phyloP scores from a whole-genome alignment of 371 early-diverging fungal species.

The Basidiobolus meristosporus region DNA sequence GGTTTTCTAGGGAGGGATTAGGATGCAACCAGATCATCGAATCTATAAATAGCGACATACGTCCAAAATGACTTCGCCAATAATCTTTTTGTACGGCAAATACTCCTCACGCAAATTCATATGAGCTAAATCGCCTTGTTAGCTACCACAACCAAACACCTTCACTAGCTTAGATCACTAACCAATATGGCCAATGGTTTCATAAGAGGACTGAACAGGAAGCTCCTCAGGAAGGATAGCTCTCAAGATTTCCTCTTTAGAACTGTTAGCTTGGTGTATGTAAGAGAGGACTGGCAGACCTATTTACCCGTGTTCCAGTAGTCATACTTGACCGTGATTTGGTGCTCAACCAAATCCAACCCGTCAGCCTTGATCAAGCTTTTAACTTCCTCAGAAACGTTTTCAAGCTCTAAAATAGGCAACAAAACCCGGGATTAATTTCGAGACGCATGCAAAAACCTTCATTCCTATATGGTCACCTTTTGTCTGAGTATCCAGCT shows the following conservation, averaged over 20 bases:
- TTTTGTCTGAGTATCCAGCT: constrained; percentile 12
- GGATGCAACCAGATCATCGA: neutral
- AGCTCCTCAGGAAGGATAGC: constrained; percentile 74
- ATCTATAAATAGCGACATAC: constrained; percentile 14
- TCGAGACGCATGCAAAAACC: too few relatives aligned
- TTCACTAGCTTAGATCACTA: constrained; percentile 1
- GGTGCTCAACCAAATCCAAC: constrained; percentile 20
- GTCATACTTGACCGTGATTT: constrained; percentile 41
- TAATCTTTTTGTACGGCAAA: constrained; percentile 70
- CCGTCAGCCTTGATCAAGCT: constrained; percentile 23
- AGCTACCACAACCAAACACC: neutral
- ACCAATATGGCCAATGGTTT: constrained; percentile 92
- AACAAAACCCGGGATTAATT: too few relatives aligned
- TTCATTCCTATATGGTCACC: neutral
- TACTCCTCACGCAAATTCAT: constrained; percentile 86
- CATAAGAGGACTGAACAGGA: constrained; percentile 75
- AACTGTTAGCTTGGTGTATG: neutral
- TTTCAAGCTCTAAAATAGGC: constrained; percentile 13
- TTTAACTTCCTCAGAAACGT: constrained; percentile 19
- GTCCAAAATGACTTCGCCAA: constrained; percentile 89
- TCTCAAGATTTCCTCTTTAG: constrained; percentile 65
- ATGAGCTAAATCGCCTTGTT: constrained; percentile 38
- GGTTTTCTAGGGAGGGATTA: constrained; percentile 45
- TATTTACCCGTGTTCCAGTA: constrained; percentile 54
- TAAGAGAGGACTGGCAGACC: neutral